Evolutionary conservation across 139 green algal genomes (phyloP), one percentile per base, ranked within the genome.

Genomic region (Chlorella sorokiniana): DNA sequence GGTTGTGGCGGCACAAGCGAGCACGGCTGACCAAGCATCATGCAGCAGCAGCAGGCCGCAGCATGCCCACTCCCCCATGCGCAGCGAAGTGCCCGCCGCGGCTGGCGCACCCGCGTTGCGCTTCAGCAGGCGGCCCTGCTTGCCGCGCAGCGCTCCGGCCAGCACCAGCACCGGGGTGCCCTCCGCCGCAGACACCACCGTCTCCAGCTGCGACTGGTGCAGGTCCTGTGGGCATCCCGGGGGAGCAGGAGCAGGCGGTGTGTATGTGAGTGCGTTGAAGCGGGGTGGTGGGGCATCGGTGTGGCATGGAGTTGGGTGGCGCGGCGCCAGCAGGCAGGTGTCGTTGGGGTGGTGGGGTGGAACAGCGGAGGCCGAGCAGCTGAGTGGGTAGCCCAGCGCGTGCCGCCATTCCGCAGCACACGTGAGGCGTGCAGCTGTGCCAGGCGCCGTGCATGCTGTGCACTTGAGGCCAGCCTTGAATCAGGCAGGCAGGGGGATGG

Each of bases 151-250:
- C 76, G 63, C 14, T 10, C 93, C 93, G 3, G 35, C 52, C 56
- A 97, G 81, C 41, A 97, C 84, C 71, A 95, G 74, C 65, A 97
- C 77, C 1, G 74, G 68, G 0, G 84, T 82, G 44, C 93, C 93
- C 42, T 90, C 78, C 2, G 76, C 82, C 31, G 86, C 91, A 29
- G 93, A 93, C 31, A 97, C 86, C 54, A 95, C 91, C 22, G 93
- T 97, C 88, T 97, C 93, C 54, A 97, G 78, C 59, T 85, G 70
- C 1, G 70, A 75, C 77, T 96, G 84, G 1, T 67, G 64, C 48
- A 95, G 35, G 76, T 89, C 83, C 79, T 83, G 68, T 44, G 79
- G n/a, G 42, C 0, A 59, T n/a, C n/a, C n/a, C n/a, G 16, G 25
- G 52, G 59, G 27, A 80, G 64, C 25, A 61, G 44, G n/a, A n/a